These are phyloP conservation scores for Collybia sp. DNA, from an alignment of 768 basidiomycete genomes.

Conservation along the genomic window DNA sequence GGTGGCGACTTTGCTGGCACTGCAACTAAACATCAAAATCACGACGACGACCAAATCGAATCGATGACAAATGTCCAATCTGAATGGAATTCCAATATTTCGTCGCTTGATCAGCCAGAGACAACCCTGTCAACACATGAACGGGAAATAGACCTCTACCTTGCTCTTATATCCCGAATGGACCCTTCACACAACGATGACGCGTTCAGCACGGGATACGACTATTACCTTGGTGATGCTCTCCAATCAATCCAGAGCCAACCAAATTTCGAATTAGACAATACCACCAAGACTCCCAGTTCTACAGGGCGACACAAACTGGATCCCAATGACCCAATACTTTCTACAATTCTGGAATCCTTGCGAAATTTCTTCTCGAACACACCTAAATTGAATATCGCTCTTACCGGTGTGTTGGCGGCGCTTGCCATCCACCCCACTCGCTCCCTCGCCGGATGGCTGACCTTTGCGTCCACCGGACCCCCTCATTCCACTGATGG, in stretches of 20 bases:
- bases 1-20: constrained; percentile 52
- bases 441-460: constrained; percentile 84
- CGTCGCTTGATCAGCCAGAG: constrained; percentile 56
- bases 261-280: constrained; percentile 47
- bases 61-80: constrained; percentile 5
- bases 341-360: constrained; percentile 65
- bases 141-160: constrained; percentile 79
- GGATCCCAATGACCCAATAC: constrained; percentile 71
- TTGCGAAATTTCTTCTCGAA: constrained; percentile 82
- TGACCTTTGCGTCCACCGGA: constrained; percentile 61
- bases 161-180: constrained; percentile 71
- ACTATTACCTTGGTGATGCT: constrained; percentile 79
- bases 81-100: constrained; percentile 1
- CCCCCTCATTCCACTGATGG: constrained; percentile 11
- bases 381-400: constrained; percentile 82
- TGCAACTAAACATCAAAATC: constrained; percentile 34
- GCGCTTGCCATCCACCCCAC: constrained; percentile 82
- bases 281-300: constrained; percentile 29
- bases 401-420: constrained; percentile 78
- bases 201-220: constrained; percentile 80
- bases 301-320: constrained; percentile 66
- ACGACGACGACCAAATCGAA: constrained; percentile 13
- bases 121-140: constrained; percentile 80
- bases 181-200: constrained; percentile 67
- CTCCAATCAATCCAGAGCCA: constrained; percentile 63